These are phyloP conservation scores for Ascoidea rubescens DNA, from an alignment of 805 yeast genomes.

Conservation along the genomic window DNA sequence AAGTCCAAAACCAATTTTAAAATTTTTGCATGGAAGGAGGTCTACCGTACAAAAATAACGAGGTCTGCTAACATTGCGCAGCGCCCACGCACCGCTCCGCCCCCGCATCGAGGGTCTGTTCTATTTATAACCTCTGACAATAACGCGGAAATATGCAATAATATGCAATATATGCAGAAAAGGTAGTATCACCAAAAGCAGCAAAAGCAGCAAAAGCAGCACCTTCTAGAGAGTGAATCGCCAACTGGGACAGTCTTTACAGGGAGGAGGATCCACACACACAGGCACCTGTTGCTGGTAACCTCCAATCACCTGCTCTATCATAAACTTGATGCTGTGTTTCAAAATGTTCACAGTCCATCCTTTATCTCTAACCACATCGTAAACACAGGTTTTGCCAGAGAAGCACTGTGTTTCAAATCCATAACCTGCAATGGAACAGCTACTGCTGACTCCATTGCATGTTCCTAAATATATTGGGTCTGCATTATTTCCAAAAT, in stretches of 20 bases:
- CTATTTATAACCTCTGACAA: no score
- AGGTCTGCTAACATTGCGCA: no score
- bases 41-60: no score
- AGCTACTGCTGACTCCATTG: slow-evolving; percentile 81
- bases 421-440: slow-evolving; percentile 90
- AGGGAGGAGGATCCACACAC: slow-evolving; percentile 67
- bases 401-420: slow-evolving; percentile 95
- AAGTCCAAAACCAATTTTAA: no score
- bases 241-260: slow-evolving; percentile 89
- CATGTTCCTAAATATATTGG: slow-evolving; percentile 96
- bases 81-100: no score
- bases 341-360: slow-evolving; percentile 83
- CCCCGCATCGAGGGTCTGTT: no score
- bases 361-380: slow-evolving; percentile 76
- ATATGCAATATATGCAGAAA: no score
- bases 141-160: no score
- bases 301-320: slow-evolving; percentile 57
- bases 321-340: slow-evolving; percentile 83
- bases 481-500: slow-evolving; percentile 92
- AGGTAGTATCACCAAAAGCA: no score
- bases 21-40: no score
- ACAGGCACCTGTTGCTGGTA: slow-evolving; percentile 71
- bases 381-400: slow-evolving; percentile 78
- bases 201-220: no score
- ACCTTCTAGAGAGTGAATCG: slow-evolving; percentile 46